Conservation (phyloP, 2,329 filamentous ascomycete species). For the Juglanconis sp. region DNA sequence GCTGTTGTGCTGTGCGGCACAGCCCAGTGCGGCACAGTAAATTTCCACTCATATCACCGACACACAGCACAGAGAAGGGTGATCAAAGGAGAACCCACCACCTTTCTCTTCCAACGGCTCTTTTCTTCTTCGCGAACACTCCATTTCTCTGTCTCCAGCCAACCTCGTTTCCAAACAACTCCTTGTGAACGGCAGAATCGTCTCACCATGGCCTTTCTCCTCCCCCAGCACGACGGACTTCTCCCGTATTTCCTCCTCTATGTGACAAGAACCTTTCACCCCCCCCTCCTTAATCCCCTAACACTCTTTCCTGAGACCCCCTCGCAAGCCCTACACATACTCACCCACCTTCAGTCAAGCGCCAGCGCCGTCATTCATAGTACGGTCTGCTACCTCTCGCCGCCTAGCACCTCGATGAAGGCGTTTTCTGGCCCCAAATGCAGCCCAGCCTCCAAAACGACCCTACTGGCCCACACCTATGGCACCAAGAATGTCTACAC, state of each 20-base stretch:
- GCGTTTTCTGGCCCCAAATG: slow-evolving; percentile 29
- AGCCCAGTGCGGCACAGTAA: too few relatives aligned
- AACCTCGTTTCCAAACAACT: too few relatives aligned
- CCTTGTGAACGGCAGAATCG: not conserved
- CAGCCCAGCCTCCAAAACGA: slow-evolving; percentile 20
- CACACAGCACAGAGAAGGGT: too few relatives aligned
- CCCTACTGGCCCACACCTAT: slow-evolving; percentile 32
- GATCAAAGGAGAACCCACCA: too few relatives aligned
- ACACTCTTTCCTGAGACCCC: too few relatives aligned
- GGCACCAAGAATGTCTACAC: slow-evolving; percentile 35
- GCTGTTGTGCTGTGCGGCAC: too few relatives aligned
- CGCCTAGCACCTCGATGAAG: slow-evolving; percentile 19
- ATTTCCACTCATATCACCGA: too few relatives aligned
- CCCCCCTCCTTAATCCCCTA: too few relatives aligned
- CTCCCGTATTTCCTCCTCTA: slow-evolving; percentile 30
- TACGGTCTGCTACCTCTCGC: slow-evolving; percentile 27
- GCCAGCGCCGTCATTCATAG: slow-evolving; percentile 24
- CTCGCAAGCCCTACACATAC: not conserved
- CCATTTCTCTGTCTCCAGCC: too few relatives aligned
- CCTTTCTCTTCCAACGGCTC: too few relatives aligned
- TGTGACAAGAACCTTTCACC: slow-evolving; percentile 16
- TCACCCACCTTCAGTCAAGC: slow-evolving; percentile 18
- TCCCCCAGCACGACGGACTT: slow-evolving; percentile 20
- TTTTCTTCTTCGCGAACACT: too few relatives aligned
- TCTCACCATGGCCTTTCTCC: not conserved